Conservation (phyloP, 148 eudicot genomes). For the Chenopodium album region DNA sequence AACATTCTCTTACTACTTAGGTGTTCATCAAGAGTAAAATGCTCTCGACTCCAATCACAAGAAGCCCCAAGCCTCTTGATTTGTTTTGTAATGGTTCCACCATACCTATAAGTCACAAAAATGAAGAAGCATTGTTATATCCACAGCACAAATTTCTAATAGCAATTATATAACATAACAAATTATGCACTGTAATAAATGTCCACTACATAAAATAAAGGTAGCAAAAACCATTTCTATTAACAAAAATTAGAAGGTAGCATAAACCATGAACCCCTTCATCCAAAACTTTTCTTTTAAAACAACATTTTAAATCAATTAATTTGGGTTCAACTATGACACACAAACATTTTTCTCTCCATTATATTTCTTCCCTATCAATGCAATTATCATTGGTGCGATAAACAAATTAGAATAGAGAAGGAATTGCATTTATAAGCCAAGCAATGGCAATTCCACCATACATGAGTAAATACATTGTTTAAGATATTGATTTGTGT, state of each 20-base stretch:
- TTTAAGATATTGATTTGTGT: too few relatives aligned
- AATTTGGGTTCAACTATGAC: not conserved
- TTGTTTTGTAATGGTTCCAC: conserved; percentile 95
- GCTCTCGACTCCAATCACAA: conserved; percentile 97
- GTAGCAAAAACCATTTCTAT: not conserved
- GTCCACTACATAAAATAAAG: not conserved
- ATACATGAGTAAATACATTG: too few relatives aligned
- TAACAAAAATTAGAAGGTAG: not conserved
- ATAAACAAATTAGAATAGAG: too few relatives aligned
- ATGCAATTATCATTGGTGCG: not conserved
- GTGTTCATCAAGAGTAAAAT: conserved; percentile 93
- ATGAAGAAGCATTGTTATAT: not conserved
- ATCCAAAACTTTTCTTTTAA: not conserved
- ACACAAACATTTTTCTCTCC: not conserved
- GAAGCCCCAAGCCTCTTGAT: conserved; percentile 99
- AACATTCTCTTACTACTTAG: conserved; percentile 94
- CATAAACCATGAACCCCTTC: not conserved
- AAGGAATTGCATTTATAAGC: not conserved
- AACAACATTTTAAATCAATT: not conserved
- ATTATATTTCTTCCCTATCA: not conserved
- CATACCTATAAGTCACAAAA: conserved; percentile 60
- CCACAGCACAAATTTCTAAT: not conserved
- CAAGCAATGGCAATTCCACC: not conserved
- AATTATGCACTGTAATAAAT: not conserved
- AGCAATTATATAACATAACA: not conserved